phyloP scores from a whole-genome alignment of 2,329 filamentous ascomycete species.

The Aspergillus quadrilineatus region DNA sequence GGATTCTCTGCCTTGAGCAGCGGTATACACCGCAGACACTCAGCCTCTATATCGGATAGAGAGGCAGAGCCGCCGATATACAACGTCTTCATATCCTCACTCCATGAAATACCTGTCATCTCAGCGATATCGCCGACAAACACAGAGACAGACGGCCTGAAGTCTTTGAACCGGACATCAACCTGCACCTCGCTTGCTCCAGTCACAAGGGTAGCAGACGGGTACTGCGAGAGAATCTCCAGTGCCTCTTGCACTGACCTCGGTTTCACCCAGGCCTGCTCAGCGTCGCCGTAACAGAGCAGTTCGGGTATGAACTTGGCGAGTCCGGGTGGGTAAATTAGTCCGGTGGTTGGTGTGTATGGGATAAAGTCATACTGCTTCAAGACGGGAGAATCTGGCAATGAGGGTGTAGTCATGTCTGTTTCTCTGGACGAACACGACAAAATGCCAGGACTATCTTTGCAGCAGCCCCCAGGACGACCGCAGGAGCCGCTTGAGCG shows the following conservation, averaged over 20 bases:
- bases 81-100: slow-evolving; percentile 42
- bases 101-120: slow-evolving; percentile 68
- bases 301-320: slow-evolving; percentile 74
- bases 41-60: slow-evolving; percentile 76
- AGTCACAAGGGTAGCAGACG: slow-evolving; percentile 81
- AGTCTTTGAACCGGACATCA: slow-evolving; percentile 87
- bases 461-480: slow-evolving; percentile 28
- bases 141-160: slow-evolving; percentile 78
- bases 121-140: slow-evolving; percentile 85
- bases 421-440: slow-evolving; percentile 10
- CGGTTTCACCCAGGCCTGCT: slow-evolving; percentile 80
- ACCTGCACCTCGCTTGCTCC: slow-evolving; percentile 90
- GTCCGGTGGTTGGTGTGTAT: slow-evolving; percentile 80
- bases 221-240: slow-evolving; percentile 76
- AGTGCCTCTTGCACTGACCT: slow-evolving; percentile 75
- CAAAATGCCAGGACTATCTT: slow-evolving; percentile 16
- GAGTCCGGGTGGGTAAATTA: slow-evolving; percentile 81
- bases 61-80: slow-evolving; percentile 71
- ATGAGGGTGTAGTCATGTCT: neutral
- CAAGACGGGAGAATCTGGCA: neutral
- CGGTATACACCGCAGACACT: slow-evolving; percentile 63
- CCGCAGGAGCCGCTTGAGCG: slow-evolving; percentile 20
- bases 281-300: slow-evolving; percentile 80
- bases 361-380: slow-evolving; percentile 77
- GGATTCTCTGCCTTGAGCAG: slow-evolving; percentile 46